A percentile compares a stretch with the other conserved stretches of the same genome.
phyloP scores from a whole-genome alignment of 306 rosid species.

The Neltuma alba region DNA sequence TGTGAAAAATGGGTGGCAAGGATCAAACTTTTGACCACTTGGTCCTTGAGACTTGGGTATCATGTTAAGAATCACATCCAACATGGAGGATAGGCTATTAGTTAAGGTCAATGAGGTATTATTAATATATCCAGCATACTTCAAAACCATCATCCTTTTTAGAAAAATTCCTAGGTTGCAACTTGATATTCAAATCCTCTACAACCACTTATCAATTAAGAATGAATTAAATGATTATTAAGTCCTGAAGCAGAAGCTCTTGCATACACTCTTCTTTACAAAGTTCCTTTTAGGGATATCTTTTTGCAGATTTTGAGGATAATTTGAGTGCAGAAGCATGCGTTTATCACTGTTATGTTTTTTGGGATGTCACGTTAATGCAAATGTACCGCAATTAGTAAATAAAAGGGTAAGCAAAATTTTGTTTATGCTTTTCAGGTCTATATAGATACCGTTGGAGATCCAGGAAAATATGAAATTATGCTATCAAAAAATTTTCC shows the following conservation, averaged over 20 bases:
- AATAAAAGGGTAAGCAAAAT: background rate
- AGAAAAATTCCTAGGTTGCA: background rate
- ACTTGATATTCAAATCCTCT: background rate
- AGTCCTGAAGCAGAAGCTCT: background rate
- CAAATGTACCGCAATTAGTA: slow-evolving; percentile 9
- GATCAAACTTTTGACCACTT: background rate
- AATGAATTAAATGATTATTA: background rate
- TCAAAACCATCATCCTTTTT: background rate
- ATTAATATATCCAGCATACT: background rate
- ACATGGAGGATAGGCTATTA: background rate
- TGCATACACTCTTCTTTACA: background rate
- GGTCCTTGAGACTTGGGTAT: too few species aligned
- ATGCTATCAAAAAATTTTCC: slow-evolving; percentile 76
- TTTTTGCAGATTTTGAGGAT: background rate
- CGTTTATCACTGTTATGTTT: background rate
- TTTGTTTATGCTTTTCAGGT: slow-evolving; percentile 59
- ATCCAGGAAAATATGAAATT: slow-evolving; percentile 73
- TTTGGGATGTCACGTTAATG: background rate
- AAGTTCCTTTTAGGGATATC: background rate
- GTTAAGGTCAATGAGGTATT: background rate
- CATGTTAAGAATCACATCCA: background rate
- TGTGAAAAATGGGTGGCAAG: background rate
- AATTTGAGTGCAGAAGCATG: background rate
- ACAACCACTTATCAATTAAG: background rate
- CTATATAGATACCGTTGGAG: slow-evolving; percentile 92